Percentiles rank a stretch among this genome's conserved stretches.
Conservation (phyloP, 1,284 basidiomycete genomes). For the Coniophora puteana region DNA sequence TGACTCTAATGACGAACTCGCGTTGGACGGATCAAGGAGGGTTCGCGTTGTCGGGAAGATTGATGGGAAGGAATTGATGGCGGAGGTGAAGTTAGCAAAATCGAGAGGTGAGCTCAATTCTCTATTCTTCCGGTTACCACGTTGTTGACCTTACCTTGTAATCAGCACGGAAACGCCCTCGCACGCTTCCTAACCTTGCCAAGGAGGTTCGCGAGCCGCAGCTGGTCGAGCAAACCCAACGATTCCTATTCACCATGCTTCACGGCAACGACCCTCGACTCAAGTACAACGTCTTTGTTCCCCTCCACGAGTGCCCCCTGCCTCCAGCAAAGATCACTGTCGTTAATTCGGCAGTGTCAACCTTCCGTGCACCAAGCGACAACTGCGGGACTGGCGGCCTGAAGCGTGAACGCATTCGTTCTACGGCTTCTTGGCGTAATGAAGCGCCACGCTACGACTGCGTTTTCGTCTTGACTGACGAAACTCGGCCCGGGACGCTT, state of each 20-base stretch:
- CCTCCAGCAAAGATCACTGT: conserved; percentile 5
- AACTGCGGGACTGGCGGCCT: conserved; percentile 21
- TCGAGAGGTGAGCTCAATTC: too few relatives aligned
- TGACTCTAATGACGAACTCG: too few relatives aligned
- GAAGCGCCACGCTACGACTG: conserved; percentile 1
- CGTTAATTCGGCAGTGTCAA: conserved; percentile 12
- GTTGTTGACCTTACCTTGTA: too few relatives aligned
- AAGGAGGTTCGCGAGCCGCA: neutral
- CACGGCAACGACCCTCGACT: neutral
- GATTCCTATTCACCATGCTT: conserved; percentile 4
- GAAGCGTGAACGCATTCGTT: conserved; percentile 19
- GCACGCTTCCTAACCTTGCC: neutral
- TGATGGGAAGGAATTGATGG: too few relatives aligned
- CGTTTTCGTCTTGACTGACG: conserved; percentile 8
- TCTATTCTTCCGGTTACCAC: too few relatives aligned
- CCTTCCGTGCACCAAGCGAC: conserved; percentile 27
- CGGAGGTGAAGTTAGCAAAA: too few relatives aligned
- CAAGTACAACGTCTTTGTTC: neutral
- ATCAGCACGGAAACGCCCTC: neutral
- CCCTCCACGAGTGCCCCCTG: neutral
- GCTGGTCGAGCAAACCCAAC: too few relatives aligned
- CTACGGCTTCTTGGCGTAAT: conserved; percentile 2
- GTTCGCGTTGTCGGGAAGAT: too few relatives aligned
- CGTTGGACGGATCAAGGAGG: too few relatives aligned
- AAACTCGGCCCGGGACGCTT: conserved; percentile 3